Evolutionary conservation across 2,329 filamentous ascomycete species (phyloP), one percentile per base, ranked within the genome.

Genomic region (Davidsoniella australis): DNA sequence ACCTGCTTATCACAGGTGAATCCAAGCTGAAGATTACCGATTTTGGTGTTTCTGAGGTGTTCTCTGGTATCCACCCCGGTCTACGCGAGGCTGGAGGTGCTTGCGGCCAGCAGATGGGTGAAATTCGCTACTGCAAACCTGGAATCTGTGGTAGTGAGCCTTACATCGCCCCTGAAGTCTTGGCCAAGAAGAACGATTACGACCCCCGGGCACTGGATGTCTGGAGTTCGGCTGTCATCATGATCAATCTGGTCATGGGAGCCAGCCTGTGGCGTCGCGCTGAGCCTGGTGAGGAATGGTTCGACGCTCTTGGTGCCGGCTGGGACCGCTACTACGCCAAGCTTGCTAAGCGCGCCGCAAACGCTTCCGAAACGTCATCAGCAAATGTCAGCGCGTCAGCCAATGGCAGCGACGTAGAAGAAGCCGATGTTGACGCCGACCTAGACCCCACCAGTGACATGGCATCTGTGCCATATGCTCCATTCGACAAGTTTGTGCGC

Each of bases 21-120:
- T 85, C 85, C 59, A 81, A 85, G 61, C 70, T 94, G 50, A 94
- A 94, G 66, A 88, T 94, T 53, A 87, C 85, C 45, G 87, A 94
- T 62, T 94, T 94, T 65, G 87, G 87, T 48, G 84, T 89, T 12
- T 87, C 85, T 0, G 85, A 91, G 60, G 82, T 93, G 16, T 94
- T 94, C 60, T 76, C 73, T 48, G 86, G 85, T 38, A 79, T 80
- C 46, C 85, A 93, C 62, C 86, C 85, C 0, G 86, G 85, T 26
- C 66, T 87, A 39, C 73, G 82, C 53, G 76, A 81, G 57, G 75
- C 82, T 10, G 77, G 78, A 47, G 82, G 83, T 49, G 73, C 82
- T 58, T 88, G 82, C 62, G 83, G 82, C 44, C 73, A 75, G 59
- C 75, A 80, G 55, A 85, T 88, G 76, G 73, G 72, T 24, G 76